phyloP scores from a whole-genome alignment of 306 rosid genomes.

The Comarum palustre region DNA sequence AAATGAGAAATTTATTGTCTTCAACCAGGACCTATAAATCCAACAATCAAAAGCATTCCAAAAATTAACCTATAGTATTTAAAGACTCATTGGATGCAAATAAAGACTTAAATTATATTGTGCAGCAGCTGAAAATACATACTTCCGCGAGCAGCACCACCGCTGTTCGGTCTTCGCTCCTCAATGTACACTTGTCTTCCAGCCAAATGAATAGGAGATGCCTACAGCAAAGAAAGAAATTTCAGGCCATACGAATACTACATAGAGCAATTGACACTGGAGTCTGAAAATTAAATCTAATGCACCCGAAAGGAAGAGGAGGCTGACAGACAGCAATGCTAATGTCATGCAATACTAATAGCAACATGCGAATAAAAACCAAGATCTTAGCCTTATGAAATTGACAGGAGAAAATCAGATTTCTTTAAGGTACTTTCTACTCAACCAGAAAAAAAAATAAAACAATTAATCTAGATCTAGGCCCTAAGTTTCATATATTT shows the following conservation, averaged over 20 bases:
- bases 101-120: neutral
- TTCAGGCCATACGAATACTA: conserved; percentile 11
- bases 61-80: neutral
- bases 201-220: conserved; percentile 84
- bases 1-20: neutral
- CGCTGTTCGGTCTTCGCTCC: conserved; percentile 85
- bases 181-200: conserved; percentile 89
- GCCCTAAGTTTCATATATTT: neutral
- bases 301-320: neutral
- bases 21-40: neutral
- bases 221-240: conserved; percentile 41
- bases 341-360: neutral
- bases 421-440: neutral
- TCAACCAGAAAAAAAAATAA: neutral
- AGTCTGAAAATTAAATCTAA: neutral
- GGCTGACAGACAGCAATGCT: neutral
- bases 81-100: neutral
- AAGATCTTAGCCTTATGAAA: neutral
- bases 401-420: neutral
- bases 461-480: neutral
- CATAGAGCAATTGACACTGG: neutral
- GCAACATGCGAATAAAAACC: neutral
- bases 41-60: neutral
- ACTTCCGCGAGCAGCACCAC: conserved; percentile 71
- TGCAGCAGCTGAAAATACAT: conserved; percentile 21